Evolutionary conservation across 1,284 basidiomycete genomes (phyloP).

Genomic region (Ganoderma lucidum): DNA sequence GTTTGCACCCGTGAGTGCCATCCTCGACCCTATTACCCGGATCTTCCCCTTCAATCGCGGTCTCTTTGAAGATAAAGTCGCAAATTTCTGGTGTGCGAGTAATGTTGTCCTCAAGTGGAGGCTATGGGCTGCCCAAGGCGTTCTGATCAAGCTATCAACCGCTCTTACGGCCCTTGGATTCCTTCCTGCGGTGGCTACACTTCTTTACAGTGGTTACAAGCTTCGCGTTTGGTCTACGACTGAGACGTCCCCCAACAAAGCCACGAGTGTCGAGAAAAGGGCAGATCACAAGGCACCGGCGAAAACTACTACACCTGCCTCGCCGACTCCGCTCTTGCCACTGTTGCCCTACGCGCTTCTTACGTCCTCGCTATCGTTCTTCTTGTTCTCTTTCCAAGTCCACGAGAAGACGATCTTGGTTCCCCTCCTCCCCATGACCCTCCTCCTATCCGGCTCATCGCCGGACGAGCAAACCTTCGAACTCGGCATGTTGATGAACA

Average conservation of each 20-base stretch:
- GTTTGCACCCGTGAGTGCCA: constrained; percentile 54
- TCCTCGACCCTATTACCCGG: constrained; percentile 75
- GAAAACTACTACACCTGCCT: constrained; percentile 11
- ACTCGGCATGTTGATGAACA: constrained; percentile 84
- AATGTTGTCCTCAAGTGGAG: constrained; percentile 90
- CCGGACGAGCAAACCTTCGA: constrained; percentile 73
- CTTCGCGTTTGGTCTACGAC: constrained; percentile 36
- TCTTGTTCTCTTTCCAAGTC: constrained; percentile 95
- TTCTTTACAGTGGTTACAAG: constrained; percentile 59
- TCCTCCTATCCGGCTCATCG: constrained; percentile 71
- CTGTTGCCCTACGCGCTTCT: constrained; percentile 77
- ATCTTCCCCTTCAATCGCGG: constrained; percentile 93
- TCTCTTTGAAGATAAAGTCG: constrained; percentile 96
- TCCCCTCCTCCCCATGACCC: constrained; percentile 84
- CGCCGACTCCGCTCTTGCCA: constrained; percentile 58
- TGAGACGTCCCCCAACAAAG: neutral
- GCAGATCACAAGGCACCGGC: constrained; percentile 13
- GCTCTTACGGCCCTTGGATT: constrained; percentile 70
- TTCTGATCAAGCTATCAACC: constrained; percentile 66
- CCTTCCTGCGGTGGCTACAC: constrained; percentile 63
- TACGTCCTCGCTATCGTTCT: constrained; percentile 86
- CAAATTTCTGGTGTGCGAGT: constrained; percentile 95
- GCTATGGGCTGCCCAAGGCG: constrained; percentile 52
- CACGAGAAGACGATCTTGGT: constrained; percentile 95
- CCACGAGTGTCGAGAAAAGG: neutral